Conservation (phyloP, 164 flowering plant genomes). For the Protea cynaroides region DNA sequence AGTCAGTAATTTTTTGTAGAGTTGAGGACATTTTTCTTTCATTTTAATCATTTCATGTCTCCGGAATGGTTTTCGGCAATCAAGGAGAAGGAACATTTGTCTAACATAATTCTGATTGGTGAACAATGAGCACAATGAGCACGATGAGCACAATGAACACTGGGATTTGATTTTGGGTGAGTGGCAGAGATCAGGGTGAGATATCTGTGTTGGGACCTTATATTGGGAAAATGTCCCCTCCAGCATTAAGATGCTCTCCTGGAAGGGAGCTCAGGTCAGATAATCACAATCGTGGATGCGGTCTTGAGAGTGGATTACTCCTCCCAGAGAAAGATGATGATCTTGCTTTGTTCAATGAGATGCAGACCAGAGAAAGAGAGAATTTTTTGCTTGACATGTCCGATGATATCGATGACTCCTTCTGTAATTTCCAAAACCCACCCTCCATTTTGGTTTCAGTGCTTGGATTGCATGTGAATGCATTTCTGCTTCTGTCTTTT, state of each 20-base stretch:
- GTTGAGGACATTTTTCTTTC: background rate
- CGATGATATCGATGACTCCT: conserved; percentile 74
- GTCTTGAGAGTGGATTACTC: conserved; percentile 59
- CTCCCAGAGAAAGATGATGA: conserved; percentile 75
- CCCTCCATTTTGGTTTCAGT: conserved; percentile 2
- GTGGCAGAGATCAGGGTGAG: conserved; percentile 1
- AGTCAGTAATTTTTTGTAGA: background rate
- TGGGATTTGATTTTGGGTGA: conserved; percentile 5
- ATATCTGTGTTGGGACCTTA: conserved; percentile 7
- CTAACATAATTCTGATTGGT: background rate
- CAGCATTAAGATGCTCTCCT: conserved; percentile 67
- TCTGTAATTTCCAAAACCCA: conserved; percentile 45
- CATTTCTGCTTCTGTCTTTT: background rate
- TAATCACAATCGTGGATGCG: conserved; percentile 68
- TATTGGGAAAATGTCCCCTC: conserved; percentile 63
- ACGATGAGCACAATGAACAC: background rate
- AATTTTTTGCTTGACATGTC: conserved; percentile 64
- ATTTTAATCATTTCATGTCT: background rate
- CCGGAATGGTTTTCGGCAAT: background rate
- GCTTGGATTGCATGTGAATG: background rate
- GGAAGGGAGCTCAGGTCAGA: conserved; percentile 45
- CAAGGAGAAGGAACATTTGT: background rate
- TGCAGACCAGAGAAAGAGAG: conserved; percentile 70
- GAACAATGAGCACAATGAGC: background rate
- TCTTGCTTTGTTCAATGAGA: conserved; percentile 81